Percentiles rank a stretch among this genome's conserved stretches.
Conservation (phyloP, 345 rosid genomes). For the Bretschneidera sinensis region DNA sequence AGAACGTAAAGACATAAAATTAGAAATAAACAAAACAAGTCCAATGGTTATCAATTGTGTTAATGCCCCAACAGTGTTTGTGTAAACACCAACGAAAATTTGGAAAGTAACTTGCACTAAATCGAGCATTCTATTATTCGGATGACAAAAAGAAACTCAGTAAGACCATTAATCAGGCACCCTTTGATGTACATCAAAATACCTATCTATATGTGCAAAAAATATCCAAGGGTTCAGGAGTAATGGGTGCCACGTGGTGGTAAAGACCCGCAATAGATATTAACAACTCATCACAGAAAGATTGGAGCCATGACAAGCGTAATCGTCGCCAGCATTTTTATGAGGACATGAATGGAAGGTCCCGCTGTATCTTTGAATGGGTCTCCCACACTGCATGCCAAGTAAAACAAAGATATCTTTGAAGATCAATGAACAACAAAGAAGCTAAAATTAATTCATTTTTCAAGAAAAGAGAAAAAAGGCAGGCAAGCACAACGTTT, state of each 20-base stretch:
- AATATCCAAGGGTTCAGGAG: slow-evolving; percentile 4
- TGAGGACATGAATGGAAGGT: slow-evolving; percentile 90
- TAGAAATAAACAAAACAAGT: no score
- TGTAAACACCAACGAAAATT: background rate
- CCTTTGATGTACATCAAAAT: slow-evolving; percentile 16
- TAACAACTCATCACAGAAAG: slow-evolving; percentile 40
- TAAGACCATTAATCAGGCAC: slow-evolving; percentile 12
- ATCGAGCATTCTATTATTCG: background rate
- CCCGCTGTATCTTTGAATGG: slow-evolving; percentile 99
- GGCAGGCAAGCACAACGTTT: background rate
- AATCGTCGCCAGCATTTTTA: slow-evolving; percentile 76
- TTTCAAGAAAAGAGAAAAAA: background rate
- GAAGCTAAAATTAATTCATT: background rate
- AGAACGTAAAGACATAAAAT: no score
- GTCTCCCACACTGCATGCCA: slow-evolving; percentile 87
- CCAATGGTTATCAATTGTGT: background rate
- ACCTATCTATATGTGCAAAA: slow-evolving; percentile 16
- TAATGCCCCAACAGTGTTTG: background rate
- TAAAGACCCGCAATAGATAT: background rate
- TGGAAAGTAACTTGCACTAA: background rate
- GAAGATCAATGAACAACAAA: background rate
- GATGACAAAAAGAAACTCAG: background rate
- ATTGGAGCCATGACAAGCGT: slow-evolving; percentile 97
- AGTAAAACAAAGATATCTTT: background rate
- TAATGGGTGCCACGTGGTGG: slow-evolving; percentile 7